These are phyloP conservation scores for Pharnaceum exiguum DNA, from an alignment of 148 eudicot genomes.

Conservation along the genomic window DNA sequence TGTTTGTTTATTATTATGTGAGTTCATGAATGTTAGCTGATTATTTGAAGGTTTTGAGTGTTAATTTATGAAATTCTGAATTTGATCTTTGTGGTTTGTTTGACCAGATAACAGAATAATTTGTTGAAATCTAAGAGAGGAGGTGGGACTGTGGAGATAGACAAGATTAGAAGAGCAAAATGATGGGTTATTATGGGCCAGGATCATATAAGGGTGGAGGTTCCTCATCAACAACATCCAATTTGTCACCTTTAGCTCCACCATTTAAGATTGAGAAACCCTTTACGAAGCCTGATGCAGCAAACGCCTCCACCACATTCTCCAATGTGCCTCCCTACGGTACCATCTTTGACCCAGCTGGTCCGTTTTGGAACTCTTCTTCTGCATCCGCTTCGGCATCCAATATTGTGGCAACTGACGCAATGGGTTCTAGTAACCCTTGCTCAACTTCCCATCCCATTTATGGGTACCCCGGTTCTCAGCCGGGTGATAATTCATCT, in stretches of 20 bases:
- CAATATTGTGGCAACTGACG: constrained; percentile 32
- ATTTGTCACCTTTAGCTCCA: constrained; percentile 81
- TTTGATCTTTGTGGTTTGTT: not conserved
- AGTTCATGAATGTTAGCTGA: not conserved
- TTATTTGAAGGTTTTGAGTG: not conserved
- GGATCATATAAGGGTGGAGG: constrained; percentile 49
- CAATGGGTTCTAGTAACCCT: constrained; percentile 22
- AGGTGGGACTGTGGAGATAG: constrained; percentile 7
- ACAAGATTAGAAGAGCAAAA: too few species aligned
- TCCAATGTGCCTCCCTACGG: constrained; percentile 33
- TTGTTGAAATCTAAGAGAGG: not conserved
- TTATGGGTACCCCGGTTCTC: constrained; percentile 34
- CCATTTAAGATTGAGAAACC: constrained; percentile 75
- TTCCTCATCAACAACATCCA: constrained; percentile 48
- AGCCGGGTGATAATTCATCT: constrained; percentile 17
- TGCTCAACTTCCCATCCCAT: constrained; percentile 22
- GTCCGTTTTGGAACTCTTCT: constrained; percentile 45
- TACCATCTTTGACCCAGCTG: constrained; percentile 35
- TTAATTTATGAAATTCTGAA: not conserved
- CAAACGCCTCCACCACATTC: constrained; percentile 34
- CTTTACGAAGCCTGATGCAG: constrained; percentile 39
- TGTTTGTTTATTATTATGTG: too few species aligned
- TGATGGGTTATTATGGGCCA: constrained; percentile 42
- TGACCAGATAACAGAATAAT: constrained; percentile 16
- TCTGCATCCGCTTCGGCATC: constrained; percentile 33